Percentiles rank a stretch among this genome's conserved stretches.
Evolutionary conservation across 2,329 filamentous ascomycete species (phyloP).

Genomic region (Penicillium corylophilum): DNA sequence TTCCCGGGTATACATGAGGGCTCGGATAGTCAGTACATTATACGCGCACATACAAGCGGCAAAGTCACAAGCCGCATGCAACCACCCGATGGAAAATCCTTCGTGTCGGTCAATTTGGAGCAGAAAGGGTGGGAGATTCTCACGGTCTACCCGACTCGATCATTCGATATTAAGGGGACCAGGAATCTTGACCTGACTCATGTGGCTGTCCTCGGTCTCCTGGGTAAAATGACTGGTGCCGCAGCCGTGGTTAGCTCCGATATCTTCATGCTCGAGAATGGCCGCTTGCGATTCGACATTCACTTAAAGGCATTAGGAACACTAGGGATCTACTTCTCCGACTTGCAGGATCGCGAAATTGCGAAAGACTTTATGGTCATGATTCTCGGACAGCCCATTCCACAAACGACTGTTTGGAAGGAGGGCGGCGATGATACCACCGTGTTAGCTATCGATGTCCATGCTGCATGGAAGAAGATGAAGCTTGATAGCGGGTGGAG

Average conservation of each 20-base stretch:
- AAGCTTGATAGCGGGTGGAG: constrained; percentile 70
- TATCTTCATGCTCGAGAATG: constrained; percentile 59
- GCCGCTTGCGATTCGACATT: constrained; percentile 63
- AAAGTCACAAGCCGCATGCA: constrained; percentile 50
- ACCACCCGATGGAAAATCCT: constrained; percentile 34
- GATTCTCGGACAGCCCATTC: constrained; percentile 70
- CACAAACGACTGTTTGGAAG: constrained; percentile 62
- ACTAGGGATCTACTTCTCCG: constrained; percentile 71
- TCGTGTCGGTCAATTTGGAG: constrained; percentile 64
- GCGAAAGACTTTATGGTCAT: constrained; percentile 69
- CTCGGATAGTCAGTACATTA: constrained; percentile 60
- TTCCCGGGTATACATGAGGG: constrained; percentile 67
- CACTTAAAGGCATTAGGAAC: constrained; percentile 76
- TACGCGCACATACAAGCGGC: constrained; percentile 70
- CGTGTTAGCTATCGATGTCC: constrained; percentile 75
- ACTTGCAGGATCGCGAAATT: constrained; percentile 61
- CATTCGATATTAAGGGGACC: constrained; percentile 46
- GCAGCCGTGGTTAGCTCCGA: constrained; percentile 70
- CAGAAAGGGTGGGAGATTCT: constrained; percentile 76
- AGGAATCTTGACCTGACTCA: constrained; percentile 30
- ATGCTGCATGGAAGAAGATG: constrained; percentile 74
- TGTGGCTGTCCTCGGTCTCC: constrained; percentile 71
- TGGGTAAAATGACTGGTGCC: constrained; percentile 86
- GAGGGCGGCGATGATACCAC: constrained; percentile 43
- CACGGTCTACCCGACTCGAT: constrained; percentile 66